phyloP scores from a whole-genome alignment of 208 protist genomes.

The Naegleria fowleri region DNA sequence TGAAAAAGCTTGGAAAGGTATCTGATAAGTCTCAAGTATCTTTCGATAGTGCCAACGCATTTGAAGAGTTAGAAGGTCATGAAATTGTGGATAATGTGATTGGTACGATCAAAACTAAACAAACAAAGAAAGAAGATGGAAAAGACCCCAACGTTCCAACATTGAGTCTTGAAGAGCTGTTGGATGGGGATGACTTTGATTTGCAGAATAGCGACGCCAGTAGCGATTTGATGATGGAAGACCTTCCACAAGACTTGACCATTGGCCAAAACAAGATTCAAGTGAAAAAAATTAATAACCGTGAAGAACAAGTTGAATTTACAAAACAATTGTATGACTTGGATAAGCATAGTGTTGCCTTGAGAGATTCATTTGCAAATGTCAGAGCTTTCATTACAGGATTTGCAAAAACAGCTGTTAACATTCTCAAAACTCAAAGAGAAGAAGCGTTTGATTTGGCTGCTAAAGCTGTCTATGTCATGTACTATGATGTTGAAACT shows the following conservation, averaged over 20 bases:
- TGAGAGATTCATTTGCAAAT: not conserved
- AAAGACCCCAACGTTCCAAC: not conserved
- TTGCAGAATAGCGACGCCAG: not conserved
- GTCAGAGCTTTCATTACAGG: not conserved
- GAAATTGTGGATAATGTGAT: conserved; percentile 9
- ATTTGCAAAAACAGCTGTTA: not conserved
- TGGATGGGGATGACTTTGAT: not conserved
- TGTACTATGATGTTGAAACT: not conserved
- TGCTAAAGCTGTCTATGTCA: not conserved
- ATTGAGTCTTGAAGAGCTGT: not conserved
- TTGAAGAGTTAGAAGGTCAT: not conserved
- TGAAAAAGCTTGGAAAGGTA: not conserved
- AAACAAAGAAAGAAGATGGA: not conserved
- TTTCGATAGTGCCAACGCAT: not conserved
- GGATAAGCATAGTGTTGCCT: not conserved
- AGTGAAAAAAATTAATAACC: not conserved
- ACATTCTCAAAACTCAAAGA: not conserved
- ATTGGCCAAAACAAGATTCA: not conserved
- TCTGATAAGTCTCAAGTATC: not conserved
- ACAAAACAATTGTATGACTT: not conserved
- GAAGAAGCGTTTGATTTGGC: not conserved
- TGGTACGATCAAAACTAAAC: not conserved
- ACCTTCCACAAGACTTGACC: not conserved
- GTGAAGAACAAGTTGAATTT: not conserved
- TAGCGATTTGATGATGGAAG: not conserved